Evolutionary conservation across 2,329 filamentous ascomycete species (phyloP).

Genomic region (Pyrenochaeta sp.): DNA sequence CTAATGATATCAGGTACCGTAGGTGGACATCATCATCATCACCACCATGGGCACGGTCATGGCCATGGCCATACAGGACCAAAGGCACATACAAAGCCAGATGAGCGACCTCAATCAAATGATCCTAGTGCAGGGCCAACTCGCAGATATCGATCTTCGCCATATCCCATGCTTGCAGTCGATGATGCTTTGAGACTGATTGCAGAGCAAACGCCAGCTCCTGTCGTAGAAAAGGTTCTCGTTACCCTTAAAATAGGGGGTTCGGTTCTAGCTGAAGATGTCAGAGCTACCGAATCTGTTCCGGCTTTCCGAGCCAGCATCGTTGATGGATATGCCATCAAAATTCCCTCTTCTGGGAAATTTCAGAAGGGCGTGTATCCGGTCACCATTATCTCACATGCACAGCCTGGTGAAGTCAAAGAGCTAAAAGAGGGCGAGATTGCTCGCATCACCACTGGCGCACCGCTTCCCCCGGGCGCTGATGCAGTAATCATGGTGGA

Average conservation of each 20-base stretch:
- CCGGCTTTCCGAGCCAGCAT: slow-evolving; percentile 96
- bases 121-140: slow-evolving; percentile 68
- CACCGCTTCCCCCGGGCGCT: slow-evolving; percentile 85
- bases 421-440: slow-evolving; percentile 77
- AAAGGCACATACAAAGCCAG: slow-evolving; percentile 75
- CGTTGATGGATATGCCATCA: slow-evolving; percentile 87
- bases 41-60: slow-evolving; percentile 58
- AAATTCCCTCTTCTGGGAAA: slow-evolving; percentile 50
- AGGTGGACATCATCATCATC: slow-evolving; percentile 44
- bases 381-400: slow-evolving; percentile 86
- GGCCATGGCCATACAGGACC: slow-evolving; percentile 58
- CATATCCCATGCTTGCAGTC: slow-evolving; percentile 91
- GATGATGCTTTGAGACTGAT: slow-evolving; percentile 80
- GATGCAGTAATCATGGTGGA: slow-evolving; percentile 97
- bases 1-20: slow-evolving; percentile 26
- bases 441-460: slow-evolving; percentile 92
- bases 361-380: slow-evolving; percentile 80
- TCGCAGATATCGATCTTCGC: slow-evolving; percentile 81
- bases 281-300: slow-evolving; percentile 81
- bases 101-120: slow-evolving; percentile 65
- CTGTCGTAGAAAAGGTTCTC: slow-evolving; percentile 64
- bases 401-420: slow-evolving; percentile 73
- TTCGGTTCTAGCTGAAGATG: slow-evolving; percentile 81
- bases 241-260: slow-evolving; percentile 76
- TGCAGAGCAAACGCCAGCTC: slow-evolving; percentile 73